Base-by-base conservation (phyloP, 352 stramenopile species). In the Phytophthora colocasiae region DNA sequence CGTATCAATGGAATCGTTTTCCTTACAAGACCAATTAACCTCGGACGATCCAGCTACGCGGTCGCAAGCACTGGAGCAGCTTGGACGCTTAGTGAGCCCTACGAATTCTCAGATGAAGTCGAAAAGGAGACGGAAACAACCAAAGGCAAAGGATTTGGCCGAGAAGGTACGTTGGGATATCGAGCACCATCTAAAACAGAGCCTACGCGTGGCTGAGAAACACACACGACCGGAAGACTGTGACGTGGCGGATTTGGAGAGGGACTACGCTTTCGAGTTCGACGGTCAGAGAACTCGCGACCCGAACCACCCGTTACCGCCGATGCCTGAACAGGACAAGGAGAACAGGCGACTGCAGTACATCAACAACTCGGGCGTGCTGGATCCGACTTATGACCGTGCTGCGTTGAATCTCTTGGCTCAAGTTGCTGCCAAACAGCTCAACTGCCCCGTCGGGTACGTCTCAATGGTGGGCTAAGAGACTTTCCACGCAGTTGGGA, bases 381-480 rank as follows among this genome's bases (percentile, higher is more conserved):
- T 88, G 24, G 58, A 71, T 0, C 43, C 59, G 2, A 60, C 59
- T 15, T 85, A 83, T 51, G 79, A 88, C 54, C 78, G 57, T 24
- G 32, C 64, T 12, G 79, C 77, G 11, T 54, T 85, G 5, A 71
- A 88, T 46, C 32, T 88, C 53, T 40, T 88, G 3, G 79, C 79
- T 10, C 60, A 84, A 47, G 66, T 85, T 12, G 77, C 77, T 7
- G 79, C 77, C 34, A 73, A 80, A 57, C 70, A 73, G 36, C 58
- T 89, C 43, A 81, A 83, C 47, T 87, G 77, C 38, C 72, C 77
- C 0, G 66, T 89, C 24, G 80, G 80, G 10, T 87, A 82, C 49
- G 70, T 89, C 31, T 83, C 80, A 15, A 72, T 89, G 47, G 58
- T 89, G 17, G 77, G 79, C 59, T 62, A 81, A 48, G 56, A 63